Base-by-base conservation (phyloP, 1,139 yeast species). In the Yamadazyma diospyri region DNA sequence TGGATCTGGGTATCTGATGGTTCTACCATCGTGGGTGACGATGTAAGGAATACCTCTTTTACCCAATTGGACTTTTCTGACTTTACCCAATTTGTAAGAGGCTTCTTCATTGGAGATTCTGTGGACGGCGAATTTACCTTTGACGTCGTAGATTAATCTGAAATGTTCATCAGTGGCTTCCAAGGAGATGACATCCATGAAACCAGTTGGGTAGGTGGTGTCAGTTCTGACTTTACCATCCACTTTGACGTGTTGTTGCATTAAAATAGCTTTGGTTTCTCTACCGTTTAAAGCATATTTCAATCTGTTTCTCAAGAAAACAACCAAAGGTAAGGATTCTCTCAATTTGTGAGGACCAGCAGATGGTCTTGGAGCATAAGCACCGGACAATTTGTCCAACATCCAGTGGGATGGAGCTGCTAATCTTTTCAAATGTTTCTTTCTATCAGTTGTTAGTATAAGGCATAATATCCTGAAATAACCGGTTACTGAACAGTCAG, bases 321-420 rank as follows among this genome's bases (percentile, higher is more conserved):
- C 92, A 64, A 92, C 80, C 75, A 92, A 83, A 67, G 98, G 98
- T 65, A 92, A 84, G 44, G 97, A 92, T 78, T 92, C 98, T 76
- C 98, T 84, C 72, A 89, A 82, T 78, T 92, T 92, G 83, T 92
- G 98, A 68, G 98, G 98, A 79, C 98, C 98, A 56, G 95, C 83
- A 49, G 97, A 87, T 66, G 97, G 95, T 81, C 97, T 89, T 77
- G 98, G 98, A 55, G 98, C 98, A 72, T 92, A 92, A 65, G 88
- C 79, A 67, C 99, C 99, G 70, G 97, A 85, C 78, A 94, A 80
- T 79, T 94, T 94, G 95, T 92, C 98, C 81, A 94, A 85, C 95
- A 94, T 86, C 98, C 98, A 94, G 84, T 94, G 98, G 79, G 89
- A 84, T 79, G 99, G 99, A 43, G 69, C 69, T 48, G 67, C 67